These are phyloP conservation scores for Aspergillus ustus DNA, from an alignment of 2,329 filamentous ascomycete species.

Conservation along the genomic window DNA sequence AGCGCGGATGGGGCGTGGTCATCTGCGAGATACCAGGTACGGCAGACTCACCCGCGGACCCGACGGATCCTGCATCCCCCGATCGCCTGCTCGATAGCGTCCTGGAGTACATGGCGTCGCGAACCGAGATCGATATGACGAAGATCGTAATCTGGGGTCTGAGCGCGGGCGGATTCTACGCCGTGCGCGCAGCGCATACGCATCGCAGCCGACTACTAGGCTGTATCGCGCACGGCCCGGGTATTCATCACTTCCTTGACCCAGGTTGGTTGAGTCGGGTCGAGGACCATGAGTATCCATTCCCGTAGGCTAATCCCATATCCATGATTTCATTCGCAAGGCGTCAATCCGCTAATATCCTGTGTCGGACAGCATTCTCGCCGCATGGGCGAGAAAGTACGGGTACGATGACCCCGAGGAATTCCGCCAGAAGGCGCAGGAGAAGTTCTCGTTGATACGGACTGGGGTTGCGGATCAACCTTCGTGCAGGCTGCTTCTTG, in stretches of 20 bases:
- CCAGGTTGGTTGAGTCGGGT: slow-evolving; percentile 64
- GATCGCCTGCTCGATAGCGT: slow-evolving; percentile 68
- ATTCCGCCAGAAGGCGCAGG: slow-evolving; percentile 59
- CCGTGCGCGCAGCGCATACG: slow-evolving; percentile 70
- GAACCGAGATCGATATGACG: slow-evolving; percentile 60
- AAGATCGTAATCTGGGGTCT: slow-evolving; percentile 68
- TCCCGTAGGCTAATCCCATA: slow-evolving; percentile 45
- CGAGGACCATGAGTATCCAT: slow-evolving; percentile 71
- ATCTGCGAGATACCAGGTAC: slow-evolving; percentile 70
- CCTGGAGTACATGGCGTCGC: slow-evolving; percentile 61
- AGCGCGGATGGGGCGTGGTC: slow-evolving; percentile 66
- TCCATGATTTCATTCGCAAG: background rate
- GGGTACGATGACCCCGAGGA: slow-evolving; percentile 63
- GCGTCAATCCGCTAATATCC: background rate
- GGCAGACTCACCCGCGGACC: slow-evolving; percentile 68
- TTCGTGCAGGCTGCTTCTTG: slow-evolving; percentile 61
- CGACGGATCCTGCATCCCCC: slow-evolving; percentile 61
- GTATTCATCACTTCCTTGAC: slow-evolving; percentile 65
- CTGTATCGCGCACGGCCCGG: slow-evolving; percentile 66
- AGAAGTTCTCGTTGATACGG: slow-evolving; percentile 67
- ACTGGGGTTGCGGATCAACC: slow-evolving; percentile 61
- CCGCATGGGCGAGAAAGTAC: slow-evolving; percentile 65
- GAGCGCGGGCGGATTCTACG: slow-evolving; percentile 70
- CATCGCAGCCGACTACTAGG: slow-evolving; percentile 61
- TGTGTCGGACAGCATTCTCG: slow-evolving; percentile 50